Percentiles rank a stretch among this genome's conserved stretches.
Evolutionary conservation across 352 stramenopile species (phyloP).

Genomic region (Aphanomyces astaci): DNA sequence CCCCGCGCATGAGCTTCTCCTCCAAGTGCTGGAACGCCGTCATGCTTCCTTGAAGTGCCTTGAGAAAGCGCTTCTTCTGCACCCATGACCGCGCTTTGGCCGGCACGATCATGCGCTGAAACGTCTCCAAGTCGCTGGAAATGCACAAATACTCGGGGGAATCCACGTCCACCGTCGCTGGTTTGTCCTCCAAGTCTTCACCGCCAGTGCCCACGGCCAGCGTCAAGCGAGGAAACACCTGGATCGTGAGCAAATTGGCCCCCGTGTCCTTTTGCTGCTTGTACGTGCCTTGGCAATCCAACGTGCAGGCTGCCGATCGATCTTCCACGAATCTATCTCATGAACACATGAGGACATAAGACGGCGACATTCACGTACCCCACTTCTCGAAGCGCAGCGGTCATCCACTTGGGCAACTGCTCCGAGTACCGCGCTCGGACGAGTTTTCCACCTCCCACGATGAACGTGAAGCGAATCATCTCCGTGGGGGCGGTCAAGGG

Average conservation of each 20-base stretch:
- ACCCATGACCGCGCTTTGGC: slow-evolving; percentile 22
- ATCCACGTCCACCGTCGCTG: not conserved
- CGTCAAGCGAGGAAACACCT: slow-evolving; percentile 56
- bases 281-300: slow-evolving; percentile 48
- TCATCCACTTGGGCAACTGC: slow-evolving; percentile 40
- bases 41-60: slow-evolving; percentile 22
- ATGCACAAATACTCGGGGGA: slow-evolving; percentile 17
- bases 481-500: slow-evolving; percentile 37
- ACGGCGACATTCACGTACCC: slow-evolving; percentile 19
- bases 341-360: not conserved
- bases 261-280: slow-evolving; percentile 50
- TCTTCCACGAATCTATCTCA: slow-evolving; percentile 43
- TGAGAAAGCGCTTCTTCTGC: slow-evolving; percentile 25
- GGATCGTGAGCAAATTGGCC: slow-evolving; percentile 74
- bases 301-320: slow-evolving; percentile 39
- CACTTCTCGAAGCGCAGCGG: slow-evolving; percentile 37
- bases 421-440: slow-evolving; percentile 55
- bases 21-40: slow-evolving; percentile 6
- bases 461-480: slow-evolving; percentile 51
- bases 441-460: slow-evolving; percentile 59
- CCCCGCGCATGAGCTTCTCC: slow-evolving; percentile 24
- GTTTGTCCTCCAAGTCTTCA: not conserved
- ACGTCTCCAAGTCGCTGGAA: slow-evolving; percentile 22
- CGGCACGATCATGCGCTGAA: slow-evolving; percentile 22
- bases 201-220: not conserved